These are phyloP conservation scores for Quercus lobata DNA, from an alignment of 331 rosid genomes.

Conservation along the genomic window DNA sequence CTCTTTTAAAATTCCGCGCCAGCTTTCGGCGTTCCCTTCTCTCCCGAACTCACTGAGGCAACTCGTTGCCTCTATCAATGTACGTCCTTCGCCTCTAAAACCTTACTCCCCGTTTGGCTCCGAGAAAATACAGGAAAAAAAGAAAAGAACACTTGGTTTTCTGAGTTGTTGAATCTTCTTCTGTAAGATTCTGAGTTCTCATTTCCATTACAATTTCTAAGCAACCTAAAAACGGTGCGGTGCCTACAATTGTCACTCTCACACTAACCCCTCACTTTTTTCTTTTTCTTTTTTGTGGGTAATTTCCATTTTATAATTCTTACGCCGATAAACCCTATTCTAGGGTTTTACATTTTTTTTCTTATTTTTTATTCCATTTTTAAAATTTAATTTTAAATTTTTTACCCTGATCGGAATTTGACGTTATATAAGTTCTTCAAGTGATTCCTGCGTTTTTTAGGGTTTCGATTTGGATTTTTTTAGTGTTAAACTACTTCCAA, in stretches of 20 bases:
- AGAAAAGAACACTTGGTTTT: neutral
- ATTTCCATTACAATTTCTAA: neutral
- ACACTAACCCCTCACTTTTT: neutral
- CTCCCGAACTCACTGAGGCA: neutral
- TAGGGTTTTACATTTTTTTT: neutral
- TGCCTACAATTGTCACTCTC: neutral
- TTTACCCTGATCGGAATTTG: neutral
- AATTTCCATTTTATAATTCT: neutral
- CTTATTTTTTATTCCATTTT: neutral
- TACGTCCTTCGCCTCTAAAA: neutral
- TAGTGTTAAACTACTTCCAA: neutral
- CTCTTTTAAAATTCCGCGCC: conserved; percentile 47
- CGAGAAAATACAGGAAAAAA: neutral
- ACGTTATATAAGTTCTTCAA: neutral
- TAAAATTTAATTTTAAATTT: neutral
- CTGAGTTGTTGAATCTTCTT: neutral
- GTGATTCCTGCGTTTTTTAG: neutral
- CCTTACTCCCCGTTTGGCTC: neutral
- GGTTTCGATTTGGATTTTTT: neutral
- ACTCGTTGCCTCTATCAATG: neutral
- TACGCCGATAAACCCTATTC: neutral
- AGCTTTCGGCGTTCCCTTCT: neutral
- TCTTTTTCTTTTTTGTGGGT: neutral
- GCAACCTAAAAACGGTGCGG: neutral
- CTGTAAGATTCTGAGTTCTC: neutral